Base-by-base conservation (phyloP, 2,329 filamentous ascomycete species). In the Clarireedia paspali region DNA sequence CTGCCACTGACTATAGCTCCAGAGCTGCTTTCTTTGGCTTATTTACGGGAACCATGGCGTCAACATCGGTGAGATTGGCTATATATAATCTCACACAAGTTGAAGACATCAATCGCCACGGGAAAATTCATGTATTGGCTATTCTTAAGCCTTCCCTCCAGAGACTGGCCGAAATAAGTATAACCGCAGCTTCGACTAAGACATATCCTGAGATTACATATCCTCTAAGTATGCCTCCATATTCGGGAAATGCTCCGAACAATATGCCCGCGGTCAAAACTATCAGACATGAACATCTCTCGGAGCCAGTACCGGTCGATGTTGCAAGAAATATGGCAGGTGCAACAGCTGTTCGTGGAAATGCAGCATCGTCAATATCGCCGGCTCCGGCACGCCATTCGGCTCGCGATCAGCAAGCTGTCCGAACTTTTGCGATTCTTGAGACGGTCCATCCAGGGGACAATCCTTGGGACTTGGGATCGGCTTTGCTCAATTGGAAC, bases 401-500 rank as follows among this genome's bases (percentile, higher is more conserved):
- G 14, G 23, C 5, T 23, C 60, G 67, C 56, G 62, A 67, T 50
- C 55, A 56, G 3, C 59, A 55, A 57, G 81, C 83, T 24, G 76
- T 74, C 5, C 80, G 85, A 27, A 87, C 81, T 10, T 97, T 95
- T 68, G 90, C 89, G 12, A 86, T 97, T 42, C 75, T 96, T 2
- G 79, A 82, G 59, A 89, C 59, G 45, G 10, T 87, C 0, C 75
- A 82, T 3, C 78, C 82, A 0, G 85, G 88, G 9, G 85, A 94
- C 63, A 96, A 96, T 63, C 89, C 90, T 0, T 99, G 90, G 84
- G 82, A 95, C 64, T 74, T 94, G 0, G 89, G 88, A 2, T 74
- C 70, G 30, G 72, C 73, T 7, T 76, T 80, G 59, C 72, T 76
- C 27, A 97, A 97, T 66, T 85, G 91, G 73, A 81, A 83, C 61